Evolutionary conservation across 371 early-diverging fungal species (phyloP).

Genomic region (Batkoa obscura): DNA sequence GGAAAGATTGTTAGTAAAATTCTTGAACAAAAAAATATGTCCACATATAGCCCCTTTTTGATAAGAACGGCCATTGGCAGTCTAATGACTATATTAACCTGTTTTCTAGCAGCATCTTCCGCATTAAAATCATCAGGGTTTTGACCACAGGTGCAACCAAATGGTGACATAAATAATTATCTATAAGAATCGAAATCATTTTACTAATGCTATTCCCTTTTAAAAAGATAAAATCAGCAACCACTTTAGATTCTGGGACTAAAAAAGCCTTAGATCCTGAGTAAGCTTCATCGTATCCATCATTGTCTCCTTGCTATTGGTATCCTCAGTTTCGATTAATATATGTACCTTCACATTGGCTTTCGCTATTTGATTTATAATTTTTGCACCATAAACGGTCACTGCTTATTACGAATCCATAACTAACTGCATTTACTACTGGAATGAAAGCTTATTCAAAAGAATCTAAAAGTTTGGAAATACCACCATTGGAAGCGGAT

Average conservation of each 20-base stretch:
- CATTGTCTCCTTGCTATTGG: conserved; percentile 15
- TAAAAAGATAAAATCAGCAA: conserved; percentile 21
- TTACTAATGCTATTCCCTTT: conserved; percentile 14
- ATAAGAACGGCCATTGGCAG: conserved; percentile 24
- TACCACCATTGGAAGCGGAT: conserved; percentile 12
- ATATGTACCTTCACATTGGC: conserved; percentile 19
- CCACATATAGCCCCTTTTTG: conserved; percentile 27
- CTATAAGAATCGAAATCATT: conserved; percentile 34
- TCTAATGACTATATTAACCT: conserved; percentile 20
- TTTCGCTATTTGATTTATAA: conserved; percentile 17
- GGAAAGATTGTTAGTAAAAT: too few relatives aligned
- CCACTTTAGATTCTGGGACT: conserved; percentile 17
- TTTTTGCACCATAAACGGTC: conserved; percentile 30
- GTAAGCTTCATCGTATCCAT: conserved; percentile 20
- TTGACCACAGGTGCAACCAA: conserved; percentile 15
- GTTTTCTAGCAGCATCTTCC: background rate
- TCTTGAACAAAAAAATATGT: too few relatives aligned
- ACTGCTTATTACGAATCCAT: conserved; percentile 15
- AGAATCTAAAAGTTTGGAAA: conserved; percentile 12
- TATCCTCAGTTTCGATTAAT: conserved; percentile 20
- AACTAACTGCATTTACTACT: conserved; percentile 24
- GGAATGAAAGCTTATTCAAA: conserved; percentile 19
- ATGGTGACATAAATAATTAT: conserved; percentile 28
- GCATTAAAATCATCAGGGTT: conserved; percentile 10
- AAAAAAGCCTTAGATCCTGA: conserved; percentile 16